phyloP scores from a whole-genome alignment of 306 rosid species.

The cucumber (Cucumis sativus) region DNA sequence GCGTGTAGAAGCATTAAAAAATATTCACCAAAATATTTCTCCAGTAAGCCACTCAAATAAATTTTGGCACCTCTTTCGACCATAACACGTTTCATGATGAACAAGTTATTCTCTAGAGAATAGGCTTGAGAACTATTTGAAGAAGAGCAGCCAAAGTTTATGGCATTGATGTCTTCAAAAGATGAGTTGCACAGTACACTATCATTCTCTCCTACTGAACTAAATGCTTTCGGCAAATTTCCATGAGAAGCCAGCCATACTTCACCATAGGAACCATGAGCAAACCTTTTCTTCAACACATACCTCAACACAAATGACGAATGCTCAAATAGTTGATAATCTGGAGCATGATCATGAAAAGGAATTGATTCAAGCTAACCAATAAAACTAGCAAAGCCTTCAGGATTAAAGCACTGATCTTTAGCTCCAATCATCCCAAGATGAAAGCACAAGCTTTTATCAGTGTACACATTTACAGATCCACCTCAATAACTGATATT shows the following conservation, averaged over 20 bases:
- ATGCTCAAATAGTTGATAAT: conserved; percentile 49
- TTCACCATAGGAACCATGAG: conserved; percentile 95
- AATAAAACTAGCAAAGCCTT: conserved; percentile 70
- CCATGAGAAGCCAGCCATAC: conserved; percentile 93
- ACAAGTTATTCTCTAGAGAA: conserved; percentile 40
- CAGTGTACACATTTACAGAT: conserved; percentile 48
- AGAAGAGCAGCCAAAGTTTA: conserved; percentile 22
- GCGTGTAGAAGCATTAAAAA: conserved; percentile 59
- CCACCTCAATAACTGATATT: conserved; percentile 22
- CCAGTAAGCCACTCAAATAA: conserved; percentile 83
- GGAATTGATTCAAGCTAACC: conserved; percentile 84
- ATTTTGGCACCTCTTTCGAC: conserved; percentile 89
- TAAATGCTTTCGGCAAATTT: conserved; percentile 50
- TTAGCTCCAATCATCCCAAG: conserved; percentile 44
- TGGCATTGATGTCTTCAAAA: conserved; percentile 1
- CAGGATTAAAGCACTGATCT: conserved; percentile 73
- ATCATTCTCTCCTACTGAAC: conserved; percentile 24
- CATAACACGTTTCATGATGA: conserved; percentile 91
- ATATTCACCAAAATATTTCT: conserved; percentile 85
- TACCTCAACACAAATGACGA: conserved; percentile 68
- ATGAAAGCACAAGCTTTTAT: conserved; percentile 59
- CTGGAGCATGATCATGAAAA: conserved; percentile 50
- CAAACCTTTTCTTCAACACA: conserved; percentile 69
- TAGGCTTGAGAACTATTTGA: conserved; percentile 35
- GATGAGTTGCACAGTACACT: conserved; percentile 13